phyloP scores from a whole-genome alignment of 2,329 filamentous ascomycete species.

The Talaromyces pinophilus region DNA sequence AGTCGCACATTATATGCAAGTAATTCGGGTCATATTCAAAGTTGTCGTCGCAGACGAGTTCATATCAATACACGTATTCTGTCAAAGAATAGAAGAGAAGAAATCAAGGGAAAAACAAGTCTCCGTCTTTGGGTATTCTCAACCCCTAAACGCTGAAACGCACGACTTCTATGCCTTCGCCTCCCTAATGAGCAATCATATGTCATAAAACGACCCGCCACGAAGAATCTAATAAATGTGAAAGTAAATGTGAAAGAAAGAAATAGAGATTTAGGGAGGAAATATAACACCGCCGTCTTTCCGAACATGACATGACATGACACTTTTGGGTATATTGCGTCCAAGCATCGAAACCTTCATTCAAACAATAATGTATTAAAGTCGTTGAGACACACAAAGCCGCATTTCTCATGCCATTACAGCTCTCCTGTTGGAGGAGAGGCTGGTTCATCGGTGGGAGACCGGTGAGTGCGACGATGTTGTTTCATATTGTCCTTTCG shows the following conservation, averaged over 20 bases:
- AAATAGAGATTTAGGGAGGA: neutral
- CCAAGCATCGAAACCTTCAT: neutral
- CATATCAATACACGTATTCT: conserved; percentile 1
- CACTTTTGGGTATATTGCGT: conserved; percentile 4
- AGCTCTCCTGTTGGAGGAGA: conserved; percentile 15
- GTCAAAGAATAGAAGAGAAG: neutral
- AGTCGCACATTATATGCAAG: neutral
- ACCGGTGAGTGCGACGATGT: conserved; percentile 62
- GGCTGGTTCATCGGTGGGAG: conserved; percentile 36
- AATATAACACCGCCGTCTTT: neutral
- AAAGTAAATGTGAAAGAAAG: conserved; percentile 4
- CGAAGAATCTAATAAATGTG: conserved; percentile 1
- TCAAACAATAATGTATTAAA: conserved; percentile 1
- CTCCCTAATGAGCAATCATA: conserved; percentile 7
- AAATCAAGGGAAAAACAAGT: neutral
- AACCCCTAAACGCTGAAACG: conserved; percentile 18
- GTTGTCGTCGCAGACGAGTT: conserved; percentile 5
- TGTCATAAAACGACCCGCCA: conserved; percentile 11
- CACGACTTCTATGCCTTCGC: conserved; percentile 14
- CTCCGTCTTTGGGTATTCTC: neutral
- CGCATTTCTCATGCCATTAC: neutral
- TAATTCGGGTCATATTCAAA: neutral
- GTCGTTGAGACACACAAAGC: neutral
- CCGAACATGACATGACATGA: neutral
- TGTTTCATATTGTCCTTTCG: conserved; percentile 72